These are phyloP conservation scores for Parastagonospora avenae DNA, from an alignment of 2,329 filamentous ascomycete species.

Conservation along the genomic window DNA sequence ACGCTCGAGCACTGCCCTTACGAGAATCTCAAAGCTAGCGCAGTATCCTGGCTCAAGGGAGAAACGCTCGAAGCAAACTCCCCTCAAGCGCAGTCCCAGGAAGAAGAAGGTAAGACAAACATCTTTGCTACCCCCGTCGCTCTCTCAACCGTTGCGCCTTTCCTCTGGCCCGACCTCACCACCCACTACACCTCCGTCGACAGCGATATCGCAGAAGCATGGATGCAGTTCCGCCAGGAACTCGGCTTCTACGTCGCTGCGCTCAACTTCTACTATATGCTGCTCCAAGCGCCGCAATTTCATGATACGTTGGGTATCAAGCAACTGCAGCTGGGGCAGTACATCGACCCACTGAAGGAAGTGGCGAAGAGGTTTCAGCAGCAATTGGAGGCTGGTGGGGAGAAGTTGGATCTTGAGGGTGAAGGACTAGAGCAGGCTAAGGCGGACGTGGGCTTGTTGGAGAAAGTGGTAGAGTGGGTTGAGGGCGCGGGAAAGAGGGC, in stretches of 20 bases:
- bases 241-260: conserved; percentile 60
- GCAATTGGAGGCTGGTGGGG: conserved; percentile 43
- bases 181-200: conserved; percentile 43
- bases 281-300: conserved; percentile 57
- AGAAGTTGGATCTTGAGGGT: conserved; percentile 43
- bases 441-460: conserved; percentile 41
- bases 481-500: conserved; percentile 18
- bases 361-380: conserved; percentile 44
- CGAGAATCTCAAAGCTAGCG: conserved; percentile 61
- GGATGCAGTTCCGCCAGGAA: conserved; percentile 57
- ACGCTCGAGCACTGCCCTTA: conserved; percentile 61
- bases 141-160: conserved; percentile 55
- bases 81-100: conserved; percentile 23
- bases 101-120: conserved; percentile 20
- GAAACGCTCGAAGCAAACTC: conserved; percentile 58
- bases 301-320: conserved; percentile 54
- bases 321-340: conserved; percentile 51
- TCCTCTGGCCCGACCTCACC: conserved; percentile 58
- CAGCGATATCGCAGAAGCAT: conserved; percentile 33
- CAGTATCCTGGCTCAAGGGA: conserved; percentile 65
- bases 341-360: conserved; percentile 50
- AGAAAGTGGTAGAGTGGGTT: conserved; percentile 42
- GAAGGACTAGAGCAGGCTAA: conserved; percentile 40
- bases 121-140: conserved; percentile 57
- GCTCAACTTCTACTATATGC: conserved; percentile 64